phyloP scores from a whole-genome alignment of 169 alveolate genomes.

The Plasmodium gallinaceum region DNA sequence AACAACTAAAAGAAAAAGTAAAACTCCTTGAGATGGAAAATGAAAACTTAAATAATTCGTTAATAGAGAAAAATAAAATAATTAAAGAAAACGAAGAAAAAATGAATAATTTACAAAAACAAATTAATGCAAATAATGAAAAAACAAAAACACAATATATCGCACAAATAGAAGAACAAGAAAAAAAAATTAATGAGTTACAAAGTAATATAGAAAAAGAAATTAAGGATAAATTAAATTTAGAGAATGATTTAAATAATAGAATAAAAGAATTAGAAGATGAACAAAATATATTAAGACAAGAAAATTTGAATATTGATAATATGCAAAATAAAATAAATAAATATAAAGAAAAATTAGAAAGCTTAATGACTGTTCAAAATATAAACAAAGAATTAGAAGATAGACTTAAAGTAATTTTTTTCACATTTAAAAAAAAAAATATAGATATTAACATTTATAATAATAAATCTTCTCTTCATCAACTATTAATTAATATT shows the following conservation, averaged over 20 bases:
- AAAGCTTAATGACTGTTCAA: conserved; percentile 55
- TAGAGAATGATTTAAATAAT: conserved; percentile 65
- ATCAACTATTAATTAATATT: not conserved
- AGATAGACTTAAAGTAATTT: conserved; percentile 72
- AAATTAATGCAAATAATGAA: conserved; percentile 57
- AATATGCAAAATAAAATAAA: conserved; percentile 67
- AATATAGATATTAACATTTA: conserved; percentile 7
- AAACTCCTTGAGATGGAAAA: conserved; percentile 69
- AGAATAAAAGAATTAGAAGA: conserved; percentile 74
- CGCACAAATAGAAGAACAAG: conserved; percentile 74
- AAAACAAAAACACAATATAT: conserved; percentile 56
- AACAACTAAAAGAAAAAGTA: conserved; percentile 64
- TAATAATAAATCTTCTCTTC: not conserved
- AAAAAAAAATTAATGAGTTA: conserved; percentile 57
- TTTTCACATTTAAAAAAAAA: not conserved
- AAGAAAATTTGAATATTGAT: conserved; percentile 68
- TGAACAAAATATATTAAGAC: conserved; percentile 68
- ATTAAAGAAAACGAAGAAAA: conserved; percentile 45
- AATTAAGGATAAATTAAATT: conserved; percentile 23
- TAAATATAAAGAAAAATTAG: conserved; percentile 70
- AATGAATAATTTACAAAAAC: conserved; percentile 49
- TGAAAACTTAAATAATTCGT: conserved; percentile 50
- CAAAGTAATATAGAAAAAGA: conserved; percentile 71
- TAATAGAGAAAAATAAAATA: conserved; percentile 48
- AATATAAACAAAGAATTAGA: conserved; percentile 72